Evolutionary conservation across 1,139 yeast species (phyloP).

Genomic region (Pichia sp.): DNA sequence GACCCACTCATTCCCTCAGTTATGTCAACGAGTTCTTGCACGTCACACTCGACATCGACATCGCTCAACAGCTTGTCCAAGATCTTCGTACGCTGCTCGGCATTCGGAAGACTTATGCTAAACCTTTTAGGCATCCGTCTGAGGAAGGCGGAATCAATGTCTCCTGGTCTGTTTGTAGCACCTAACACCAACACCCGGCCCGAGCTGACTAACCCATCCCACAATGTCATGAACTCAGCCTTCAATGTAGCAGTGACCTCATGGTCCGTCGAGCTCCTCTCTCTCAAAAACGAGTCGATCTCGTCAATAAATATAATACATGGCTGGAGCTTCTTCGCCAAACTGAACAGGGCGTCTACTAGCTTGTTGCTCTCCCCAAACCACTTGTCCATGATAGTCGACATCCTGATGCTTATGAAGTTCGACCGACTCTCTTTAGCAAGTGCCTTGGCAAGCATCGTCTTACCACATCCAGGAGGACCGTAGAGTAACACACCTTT

Average conservation of each 20-base stretch:
- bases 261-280: slow-evolving; percentile 80
- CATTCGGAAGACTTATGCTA: slow-evolving; percentile 69
- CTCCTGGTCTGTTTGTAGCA: slow-evolving; percentile 89
- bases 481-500: slow-evolving; percentile 92
- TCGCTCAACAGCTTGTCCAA: slow-evolving; percentile 61
- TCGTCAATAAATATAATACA: slow-evolving; percentile 95
- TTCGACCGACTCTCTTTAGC: slow-evolving; percentile 92
- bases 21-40: slow-evolving; percentile 52
- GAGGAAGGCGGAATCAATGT: slow-evolving; percentile 87
- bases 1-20: slow-evolving; percentile 87
- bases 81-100: slow-evolving; percentile 65
- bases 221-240: slow-evolving; percentile 95
- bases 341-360: slow-evolving; percentile 86
- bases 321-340: slow-evolving; percentile 88
- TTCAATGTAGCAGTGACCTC: slow-evolving; percentile 94
- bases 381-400: slow-evolving; percentile 96
- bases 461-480: slow-evolving; percentile 98
- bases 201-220: slow-evolving; percentile 85
- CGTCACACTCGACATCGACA: slow-evolving; percentile 61
- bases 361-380: slow-evolving; percentile 95
- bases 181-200: slow-evolving; percentile 88
- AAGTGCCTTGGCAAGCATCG: slow-evolving; percentile 93
- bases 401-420: slow-evolving; percentile 87
- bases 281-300: slow-evolving; percentile 89
- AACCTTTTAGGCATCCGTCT: slow-evolving; percentile 92